Conservation (phyloP, 768 basidiomycete genomes). For the Mycena maculata region DNA sequence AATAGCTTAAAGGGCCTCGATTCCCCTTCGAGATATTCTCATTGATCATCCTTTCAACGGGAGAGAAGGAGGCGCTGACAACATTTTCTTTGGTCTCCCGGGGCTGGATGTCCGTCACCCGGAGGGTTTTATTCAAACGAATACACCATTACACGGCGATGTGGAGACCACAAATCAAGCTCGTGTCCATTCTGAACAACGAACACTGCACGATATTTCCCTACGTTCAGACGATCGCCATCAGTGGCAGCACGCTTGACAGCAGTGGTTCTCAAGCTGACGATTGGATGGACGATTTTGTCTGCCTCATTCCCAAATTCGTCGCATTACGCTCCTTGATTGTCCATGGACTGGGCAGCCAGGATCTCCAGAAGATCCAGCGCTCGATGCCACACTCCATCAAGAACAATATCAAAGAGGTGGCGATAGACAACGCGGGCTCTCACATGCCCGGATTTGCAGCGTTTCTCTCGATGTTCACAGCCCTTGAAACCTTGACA, state of each 20-base stretch:
- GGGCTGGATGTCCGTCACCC: conserved; percentile 16
- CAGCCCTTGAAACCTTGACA: background rate
- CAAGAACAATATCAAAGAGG: background rate
- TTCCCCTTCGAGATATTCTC: conserved; percentile 19
- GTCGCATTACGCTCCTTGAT: background rate
- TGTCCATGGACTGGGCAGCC: background rate
- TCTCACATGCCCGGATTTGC: background rate
- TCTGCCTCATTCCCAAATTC: background rate
- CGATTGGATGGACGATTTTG: background rate
- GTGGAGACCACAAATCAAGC: background rate
- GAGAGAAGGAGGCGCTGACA: background rate
- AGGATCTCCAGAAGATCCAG: background rate
- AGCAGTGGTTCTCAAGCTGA: background rate
- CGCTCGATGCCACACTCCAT: background rate
- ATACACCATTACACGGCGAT: background rate
- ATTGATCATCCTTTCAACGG: background rate
- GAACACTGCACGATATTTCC: conserved; percentile 8
- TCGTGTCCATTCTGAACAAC: background rate
- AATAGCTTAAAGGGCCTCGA: conserved; percentile 19
- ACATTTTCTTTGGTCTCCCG: conserved; percentile 18
- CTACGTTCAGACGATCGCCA: background rate
- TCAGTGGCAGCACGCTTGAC: background rate
- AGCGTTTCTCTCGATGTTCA: background rate
- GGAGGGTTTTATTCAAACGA: background rate
- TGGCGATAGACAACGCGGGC: background rate